Percentiles rank a stretch among this genome's conserved stretches.
These are phyloP conservation scores for Penicillium turbatum DNA, from an alignment of 495 filamentous ascomycete species.

Conservation along the genomic window DNA sequence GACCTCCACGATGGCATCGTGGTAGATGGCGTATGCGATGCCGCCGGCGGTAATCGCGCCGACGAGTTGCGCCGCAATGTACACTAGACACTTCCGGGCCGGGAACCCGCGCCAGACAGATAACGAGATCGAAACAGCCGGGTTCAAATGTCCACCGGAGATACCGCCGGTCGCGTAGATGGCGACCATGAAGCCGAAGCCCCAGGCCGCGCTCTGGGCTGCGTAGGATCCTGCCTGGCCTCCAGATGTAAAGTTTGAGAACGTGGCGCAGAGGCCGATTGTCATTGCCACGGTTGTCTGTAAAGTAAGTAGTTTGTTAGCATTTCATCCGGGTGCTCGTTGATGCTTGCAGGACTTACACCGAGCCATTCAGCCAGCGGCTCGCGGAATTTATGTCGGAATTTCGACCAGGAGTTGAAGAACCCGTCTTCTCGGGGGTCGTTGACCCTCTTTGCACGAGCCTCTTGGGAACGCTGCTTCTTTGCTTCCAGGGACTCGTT, in stretches of 20 bases:
- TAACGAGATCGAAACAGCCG: conserved; percentile 51
- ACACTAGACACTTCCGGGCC: conserved; percentile 41
- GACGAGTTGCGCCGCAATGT: conserved; percentile 45
- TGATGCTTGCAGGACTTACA: conserved; percentile 9
- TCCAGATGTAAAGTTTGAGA: conserved; percentile 6
- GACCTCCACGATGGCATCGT: conserved; percentile 33
- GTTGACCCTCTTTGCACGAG: neutral
- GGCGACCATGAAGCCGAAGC: conserved; percentile 46
- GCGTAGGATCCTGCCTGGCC: conserved; percentile 12
- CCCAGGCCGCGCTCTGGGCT: conserved; percentile 26
- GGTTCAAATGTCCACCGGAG: conserved; percentile 54
- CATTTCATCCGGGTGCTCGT: neutral
- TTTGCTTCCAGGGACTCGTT: neutral
- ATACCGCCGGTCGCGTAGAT: conserved; percentile 52
- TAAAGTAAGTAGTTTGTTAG: neutral
- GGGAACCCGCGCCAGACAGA: conserved; percentile 53
- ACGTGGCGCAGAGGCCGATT: conserved; percentile 21
- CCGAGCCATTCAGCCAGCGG: conserved; percentile 27
- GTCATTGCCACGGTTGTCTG: conserved; percentile 23
- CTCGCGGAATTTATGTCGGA: conserved; percentile 17
- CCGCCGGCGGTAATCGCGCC: conserved; percentile 44
- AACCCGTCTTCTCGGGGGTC: conserved; percentile 11
- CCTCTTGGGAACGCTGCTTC: neutral
- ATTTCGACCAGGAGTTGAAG: conserved; percentile 22
- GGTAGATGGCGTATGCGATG: conserved; percentile 44